phyloP scores from a whole-genome alignment of 106 monocot species.

The Phalaenopsis equestris region DNA sequence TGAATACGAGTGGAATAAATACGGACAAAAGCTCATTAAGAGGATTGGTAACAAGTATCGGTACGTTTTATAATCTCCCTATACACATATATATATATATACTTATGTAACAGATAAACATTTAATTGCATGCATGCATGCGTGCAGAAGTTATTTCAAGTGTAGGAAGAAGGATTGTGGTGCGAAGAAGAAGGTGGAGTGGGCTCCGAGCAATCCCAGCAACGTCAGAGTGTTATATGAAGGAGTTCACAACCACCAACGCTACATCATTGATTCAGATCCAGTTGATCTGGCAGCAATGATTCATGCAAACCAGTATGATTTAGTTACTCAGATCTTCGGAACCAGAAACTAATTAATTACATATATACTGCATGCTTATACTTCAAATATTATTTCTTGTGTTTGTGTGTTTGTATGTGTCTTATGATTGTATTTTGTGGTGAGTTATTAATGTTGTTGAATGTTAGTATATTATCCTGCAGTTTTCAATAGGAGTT shows the following conservation, averaged over 20 bases:
- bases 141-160: slow-evolving; percentile 46
- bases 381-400: too few species aligned
- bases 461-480: too few species aligned
- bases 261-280: not conserved
- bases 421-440: too few species aligned
- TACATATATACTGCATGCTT: too few species aligned
- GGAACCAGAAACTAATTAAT: not conserved
- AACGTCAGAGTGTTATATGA: slow-evolving; percentile 29
- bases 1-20: slow-evolving; percentile 53
- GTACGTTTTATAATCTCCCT: not conserved
- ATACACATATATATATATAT: too few species aligned
- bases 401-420: too few species aligned
- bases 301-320: slow-evolving; percentile 9
- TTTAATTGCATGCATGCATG: not conserved
- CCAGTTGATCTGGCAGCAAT: not conserved
- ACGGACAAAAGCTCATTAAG: slow-evolving; percentile 45
- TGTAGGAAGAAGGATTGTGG: slow-evolving; percentile 30
- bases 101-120: not conserved
- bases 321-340: slow-evolving; percentile 19
- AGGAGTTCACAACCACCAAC: slow-evolving; percentile 26
- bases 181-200: slow-evolving; percentile 52
- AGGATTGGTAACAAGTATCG: slow-evolving; percentile 23
- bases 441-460: too few species aligned
- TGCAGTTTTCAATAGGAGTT: too few species aligned
- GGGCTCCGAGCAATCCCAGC: slow-evolving; percentile 25